phyloP scores from a whole-genome alignment of 495 filamentous ascomycete species.

The Trichoderma gamsii region DNA sequence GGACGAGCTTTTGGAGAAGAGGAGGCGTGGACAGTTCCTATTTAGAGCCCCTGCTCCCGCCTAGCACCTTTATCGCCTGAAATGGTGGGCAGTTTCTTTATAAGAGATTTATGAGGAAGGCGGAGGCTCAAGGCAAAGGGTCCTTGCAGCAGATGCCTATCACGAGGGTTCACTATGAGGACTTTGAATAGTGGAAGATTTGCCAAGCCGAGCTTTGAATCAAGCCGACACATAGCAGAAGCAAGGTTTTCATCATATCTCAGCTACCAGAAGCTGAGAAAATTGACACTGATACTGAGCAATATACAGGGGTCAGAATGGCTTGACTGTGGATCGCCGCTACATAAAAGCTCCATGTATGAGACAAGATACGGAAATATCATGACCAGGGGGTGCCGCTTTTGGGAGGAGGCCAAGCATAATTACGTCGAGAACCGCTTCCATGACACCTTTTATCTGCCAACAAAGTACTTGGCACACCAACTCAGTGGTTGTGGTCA shows the following conservation, averaged over 20 bases:
- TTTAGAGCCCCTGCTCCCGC: neutral
- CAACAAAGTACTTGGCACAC: neutral
- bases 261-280: neutral
- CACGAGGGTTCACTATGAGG: neutral
- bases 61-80: neutral
- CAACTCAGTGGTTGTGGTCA: neutral
- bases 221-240: neutral
- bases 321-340: neutral
- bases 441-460: constrained; percentile 2
- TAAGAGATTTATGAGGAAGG: neutral
- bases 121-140: neutral
- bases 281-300: neutral
- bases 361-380: constrained; percentile 8
- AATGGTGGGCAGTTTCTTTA: neutral
- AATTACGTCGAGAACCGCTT: constrained; percentile 4
- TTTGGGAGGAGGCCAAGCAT: neutral
- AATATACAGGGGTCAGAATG: neutral
- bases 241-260: neutral
- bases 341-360: neutral
- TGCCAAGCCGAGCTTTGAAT: neutral
- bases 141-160: neutral
- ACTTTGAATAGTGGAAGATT: neutral
- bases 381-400: neutral
- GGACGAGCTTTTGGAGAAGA: neutral
- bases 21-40: neutral